These are phyloP conservation scores for Kuraishia hungarica DNA, from an alignment of 805 yeast species.

Conservation along the genomic window DNA sequence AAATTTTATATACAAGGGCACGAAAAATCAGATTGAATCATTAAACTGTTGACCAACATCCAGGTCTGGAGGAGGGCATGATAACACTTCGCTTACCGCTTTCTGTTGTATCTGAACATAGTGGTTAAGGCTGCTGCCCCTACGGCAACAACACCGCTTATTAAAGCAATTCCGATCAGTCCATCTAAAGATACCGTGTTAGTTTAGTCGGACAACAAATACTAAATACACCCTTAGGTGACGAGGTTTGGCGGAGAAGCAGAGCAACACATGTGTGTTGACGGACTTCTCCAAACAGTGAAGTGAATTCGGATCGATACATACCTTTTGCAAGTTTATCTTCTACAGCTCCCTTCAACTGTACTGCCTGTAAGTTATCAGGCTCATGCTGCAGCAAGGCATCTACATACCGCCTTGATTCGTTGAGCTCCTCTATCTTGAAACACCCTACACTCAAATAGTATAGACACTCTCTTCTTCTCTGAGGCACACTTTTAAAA, in stretches of 20 bases:
- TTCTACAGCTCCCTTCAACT: constrained; percentile 68
- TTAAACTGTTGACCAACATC: background rate
- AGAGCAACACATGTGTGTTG: no score
- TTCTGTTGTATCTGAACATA: constrained; percentile 20
- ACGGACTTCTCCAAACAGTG: background rate
- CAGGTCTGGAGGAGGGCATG: background rate
- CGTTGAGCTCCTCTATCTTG: constrained; percentile 79
- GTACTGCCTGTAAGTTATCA: constrained; percentile 67
- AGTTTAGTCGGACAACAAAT: no score
- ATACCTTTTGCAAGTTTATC: constrained; percentile 61
- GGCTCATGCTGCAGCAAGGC: constrained; percentile 75
- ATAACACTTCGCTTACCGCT: constrained; percentile 5
- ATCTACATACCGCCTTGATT: constrained; percentile 81
- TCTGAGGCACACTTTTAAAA: constrained; percentile 68
- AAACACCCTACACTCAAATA: constrained; percentile 83
- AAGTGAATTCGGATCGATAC: constrained; percentile 5
- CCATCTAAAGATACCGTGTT: constrained; percentile 46
- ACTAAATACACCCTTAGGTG: no score
- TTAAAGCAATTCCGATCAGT: constrained; percentile 77
- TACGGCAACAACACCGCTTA: constrained; percentile 79
- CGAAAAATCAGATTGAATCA: no score
- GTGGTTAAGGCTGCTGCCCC: constrained; percentile 59
- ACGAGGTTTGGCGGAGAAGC: no score
- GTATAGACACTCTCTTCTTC: constrained; percentile 85
- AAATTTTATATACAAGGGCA: background rate